Conservation (phyloP, 164 flowering plant species). For the Buxus sempervirens region DNA sequence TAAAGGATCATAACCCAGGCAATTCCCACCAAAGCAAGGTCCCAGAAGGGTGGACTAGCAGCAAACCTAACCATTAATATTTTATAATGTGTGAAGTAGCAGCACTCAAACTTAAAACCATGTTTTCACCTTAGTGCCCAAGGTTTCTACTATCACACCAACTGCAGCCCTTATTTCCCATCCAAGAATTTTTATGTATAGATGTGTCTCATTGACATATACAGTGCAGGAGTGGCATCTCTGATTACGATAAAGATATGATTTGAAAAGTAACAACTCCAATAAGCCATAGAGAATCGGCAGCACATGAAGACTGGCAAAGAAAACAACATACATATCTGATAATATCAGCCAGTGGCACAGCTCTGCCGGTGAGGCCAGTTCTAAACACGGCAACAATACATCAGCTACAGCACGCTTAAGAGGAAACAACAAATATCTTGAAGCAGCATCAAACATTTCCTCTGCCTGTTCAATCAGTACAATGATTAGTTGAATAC, state of each 20-base stretch:
- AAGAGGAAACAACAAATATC: conserved; percentile 90
- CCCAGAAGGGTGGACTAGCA: too few relatives aligned
- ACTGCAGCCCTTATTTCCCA: too few relatives aligned
- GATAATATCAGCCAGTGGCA: conserved; percentile 90
- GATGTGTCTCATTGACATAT: not conserved
- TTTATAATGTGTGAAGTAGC: too few relatives aligned
- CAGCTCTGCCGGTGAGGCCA: conserved; percentile 75
- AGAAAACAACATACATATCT: conserved; percentile 61
- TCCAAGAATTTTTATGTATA: not conserved
- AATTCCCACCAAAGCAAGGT: too few relatives aligned
- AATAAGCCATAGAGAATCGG: conserved; percentile 1
- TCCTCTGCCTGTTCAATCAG: conserved; percentile 71
- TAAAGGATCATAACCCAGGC: too few relatives aligned
- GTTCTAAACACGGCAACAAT: conserved; percentile 76
- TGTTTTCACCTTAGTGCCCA: too few relatives aligned
- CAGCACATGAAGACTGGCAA: conserved; percentile 1
- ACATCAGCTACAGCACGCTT: conserved; percentile 97
- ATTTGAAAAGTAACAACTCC: not conserved
- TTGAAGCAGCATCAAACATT: conserved; percentile 97
- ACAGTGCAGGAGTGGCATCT: too few relatives aligned
- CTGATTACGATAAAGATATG: too few relatives aligned
- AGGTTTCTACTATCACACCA: too few relatives aligned
- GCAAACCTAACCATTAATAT: too few relatives aligned
- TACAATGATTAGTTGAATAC: conserved; percentile 1
- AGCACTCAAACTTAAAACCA: too few relatives aligned